Percentiles rank a stretch among this genome's conserved stretches.
These are phyloP conservation scores for Penicillium cosmopolitanum DNA, from an alignment of 495 filamentous ascomycete genomes.

Conservation along the genomic window DNA sequence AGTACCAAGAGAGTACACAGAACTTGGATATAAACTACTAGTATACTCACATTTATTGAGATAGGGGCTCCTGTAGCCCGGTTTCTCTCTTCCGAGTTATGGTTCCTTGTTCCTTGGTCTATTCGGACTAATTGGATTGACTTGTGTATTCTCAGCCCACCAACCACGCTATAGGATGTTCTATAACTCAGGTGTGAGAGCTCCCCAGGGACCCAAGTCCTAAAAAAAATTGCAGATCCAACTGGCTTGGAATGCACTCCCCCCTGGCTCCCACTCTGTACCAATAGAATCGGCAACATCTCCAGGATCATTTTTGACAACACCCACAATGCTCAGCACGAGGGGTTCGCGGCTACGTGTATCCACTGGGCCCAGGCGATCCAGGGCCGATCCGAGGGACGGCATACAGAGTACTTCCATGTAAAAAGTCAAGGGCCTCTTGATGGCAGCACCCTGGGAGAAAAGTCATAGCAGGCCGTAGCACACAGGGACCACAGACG, in stretches of 20 bases:
- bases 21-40: too few species aligned
- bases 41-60: background rate
- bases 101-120: too few species aligned
- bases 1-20: too few species aligned
- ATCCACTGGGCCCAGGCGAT: constrained; percentile 7
- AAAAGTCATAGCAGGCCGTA: background rate
- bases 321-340: background rate
- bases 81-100: background rate
- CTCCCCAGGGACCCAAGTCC: background rate
- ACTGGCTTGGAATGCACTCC: background rate
- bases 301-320: too few species aligned
- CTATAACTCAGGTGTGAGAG: too few species aligned
- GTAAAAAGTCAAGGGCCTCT: too few species aligned
- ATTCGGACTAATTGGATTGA: background rate
- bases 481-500: background rate
- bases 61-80: too few species aligned
- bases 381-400: constrained; percentile 10
- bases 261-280: background rate
- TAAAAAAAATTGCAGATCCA: background rate
- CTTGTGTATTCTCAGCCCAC: background rate
- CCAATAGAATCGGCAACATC: too few species aligned
- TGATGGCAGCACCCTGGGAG: too few species aligned
- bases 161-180: too few species aligned
- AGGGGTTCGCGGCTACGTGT: constrained; percentile 7
- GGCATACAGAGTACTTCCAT: background rate